Conservation (phyloP, 1,139 yeast genomes). For the Geotrichum phurueaensis region DNA sequence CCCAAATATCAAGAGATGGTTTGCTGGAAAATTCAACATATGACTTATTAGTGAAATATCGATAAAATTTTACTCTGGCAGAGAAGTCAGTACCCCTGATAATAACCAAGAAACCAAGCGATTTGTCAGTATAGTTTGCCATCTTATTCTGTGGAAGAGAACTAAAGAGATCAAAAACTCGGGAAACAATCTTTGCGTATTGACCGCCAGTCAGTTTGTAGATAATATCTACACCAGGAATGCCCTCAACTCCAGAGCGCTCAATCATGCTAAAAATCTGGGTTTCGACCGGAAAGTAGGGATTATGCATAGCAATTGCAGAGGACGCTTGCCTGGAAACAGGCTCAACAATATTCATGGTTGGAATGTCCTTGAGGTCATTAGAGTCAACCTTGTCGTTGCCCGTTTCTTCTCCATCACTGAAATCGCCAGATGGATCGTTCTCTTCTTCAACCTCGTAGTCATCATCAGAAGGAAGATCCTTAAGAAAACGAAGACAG, state of each 20-base stretch:
- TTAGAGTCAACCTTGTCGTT: constrained; percentile 26
- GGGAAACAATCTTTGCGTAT: constrained; percentile 46
- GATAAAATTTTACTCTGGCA: constrained; percentile 66
- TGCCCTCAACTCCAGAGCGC: constrained; percentile 43
- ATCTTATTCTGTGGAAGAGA: constrained; percentile 36
- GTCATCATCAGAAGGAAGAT: constrained; percentile 34
- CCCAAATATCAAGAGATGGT: constrained; percentile 30
- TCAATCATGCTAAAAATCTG: constrained; percentile 53
- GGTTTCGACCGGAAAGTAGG: constrained; percentile 54
- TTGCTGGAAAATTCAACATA: constrained; percentile 33
- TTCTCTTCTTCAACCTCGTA: constrained; percentile 31
- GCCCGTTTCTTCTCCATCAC: constrained; percentile 31
- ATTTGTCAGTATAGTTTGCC: constrained; percentile 10
- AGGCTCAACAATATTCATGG: constrained; percentile 5
- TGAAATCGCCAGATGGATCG: constrained; percentile 34
- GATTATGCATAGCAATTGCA: constrained; percentile 37
- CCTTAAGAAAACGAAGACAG: constrained; percentile 56
- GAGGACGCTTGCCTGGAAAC: background rate
- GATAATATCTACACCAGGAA: constrained; percentile 52
- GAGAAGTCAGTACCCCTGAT: constrained; percentile 64
- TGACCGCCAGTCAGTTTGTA: constrained; percentile 48
- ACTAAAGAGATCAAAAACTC: constrained; percentile 44
- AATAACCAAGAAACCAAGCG: constrained; percentile 39
- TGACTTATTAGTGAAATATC: constrained; percentile 52
- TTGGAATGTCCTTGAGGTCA: constrained; percentile 9